Conservation (phyloP, 345 rosid species). For the Gossypium rotundifolium region DNA sequence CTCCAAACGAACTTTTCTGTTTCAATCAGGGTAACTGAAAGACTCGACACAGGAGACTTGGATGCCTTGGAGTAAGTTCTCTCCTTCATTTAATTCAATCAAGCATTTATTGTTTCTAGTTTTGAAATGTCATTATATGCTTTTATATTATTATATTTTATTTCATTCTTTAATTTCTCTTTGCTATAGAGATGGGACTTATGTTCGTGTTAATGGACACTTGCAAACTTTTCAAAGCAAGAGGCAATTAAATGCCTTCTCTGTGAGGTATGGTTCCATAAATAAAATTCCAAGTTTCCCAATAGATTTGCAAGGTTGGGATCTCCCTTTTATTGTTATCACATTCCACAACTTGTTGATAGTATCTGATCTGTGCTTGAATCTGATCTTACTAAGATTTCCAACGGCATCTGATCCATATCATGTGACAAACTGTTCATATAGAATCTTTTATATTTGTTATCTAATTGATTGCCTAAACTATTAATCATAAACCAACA, state of each 20-base stretch:
- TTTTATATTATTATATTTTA: neutral
- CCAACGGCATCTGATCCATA: constrained; percentile 14
- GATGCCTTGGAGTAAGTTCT: constrained; percentile 53
- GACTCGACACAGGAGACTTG: constrained; percentile 60
- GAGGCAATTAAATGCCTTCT: constrained; percentile 64
- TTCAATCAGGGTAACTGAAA: constrained; percentile 73
- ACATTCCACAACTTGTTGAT: neutral
- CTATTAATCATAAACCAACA: neutral
- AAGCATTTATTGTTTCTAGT: neutral
- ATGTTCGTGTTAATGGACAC: constrained; percentile 78
- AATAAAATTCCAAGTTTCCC: neutral
- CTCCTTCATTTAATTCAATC: neutral
- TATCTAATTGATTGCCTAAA: neutral
- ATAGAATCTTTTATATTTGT: neutral
- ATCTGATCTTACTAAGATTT: constrained; percentile 42
- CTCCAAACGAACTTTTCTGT: neutral
- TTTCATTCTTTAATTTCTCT: neutral
- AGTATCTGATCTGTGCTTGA: neutral
- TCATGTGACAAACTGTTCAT: neutral
- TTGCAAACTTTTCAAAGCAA: constrained; percentile 64
- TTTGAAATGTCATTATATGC: neutral
- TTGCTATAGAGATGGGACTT: constrained; percentile 56
- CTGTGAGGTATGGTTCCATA: constrained; percentile 51
- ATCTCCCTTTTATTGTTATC: neutral
- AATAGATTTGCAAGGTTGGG: neutral